Conservation (phyloP, 495 filamentous ascomycete genomes). For the Penicillium canescens region DNA sequence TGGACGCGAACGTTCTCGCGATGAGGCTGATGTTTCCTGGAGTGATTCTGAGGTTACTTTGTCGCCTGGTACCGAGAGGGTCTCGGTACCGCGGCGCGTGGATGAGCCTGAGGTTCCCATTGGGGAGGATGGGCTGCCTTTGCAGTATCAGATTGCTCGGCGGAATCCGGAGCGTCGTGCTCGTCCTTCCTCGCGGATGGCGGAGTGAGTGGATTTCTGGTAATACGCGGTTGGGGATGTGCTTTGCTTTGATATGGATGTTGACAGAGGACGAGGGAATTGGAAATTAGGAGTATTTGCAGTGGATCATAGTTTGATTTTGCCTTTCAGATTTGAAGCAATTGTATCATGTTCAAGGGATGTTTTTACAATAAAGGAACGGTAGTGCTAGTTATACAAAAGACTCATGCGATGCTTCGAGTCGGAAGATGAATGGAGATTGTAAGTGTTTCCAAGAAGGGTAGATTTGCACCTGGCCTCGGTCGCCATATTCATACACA, state of each 20-base stretch:
- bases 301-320: not conserved
- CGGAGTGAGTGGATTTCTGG: not conserved
- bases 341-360: not conserved
- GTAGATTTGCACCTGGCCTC: not conserved
- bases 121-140: not conserved
- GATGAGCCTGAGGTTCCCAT: not conserved
- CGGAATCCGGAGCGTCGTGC: slow-evolving; percentile 11
- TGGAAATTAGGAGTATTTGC: not conserved
- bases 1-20: too few species aligned
- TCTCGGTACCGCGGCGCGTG: not conserved
- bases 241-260: too few species aligned
- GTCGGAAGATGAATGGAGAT: slow-evolving; percentile 27
- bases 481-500: slow-evolving; percentile 22
- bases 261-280: not conserved
- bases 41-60: slow-evolving; percentile 2
- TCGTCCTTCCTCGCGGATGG: slow-evolving; percentile 3
- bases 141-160: not conserved
- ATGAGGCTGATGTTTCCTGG: not conserved
- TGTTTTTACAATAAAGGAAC: slow-evolving; percentile 12
- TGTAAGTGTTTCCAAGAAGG: slow-evolving; percentile 18
- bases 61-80: not conserved
- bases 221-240: not conserved
- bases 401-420: not conserved
- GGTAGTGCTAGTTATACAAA: slow-evolving; percentile 14
- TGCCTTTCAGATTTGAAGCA: not conserved